Percentiles rank a stretch among this genome's conserved stretches.
These are phyloP conservation scores for Melaleuca quinquenervia DNA, from an alignment of 345 rosid genomes.

Conservation along the genomic window DNA sequence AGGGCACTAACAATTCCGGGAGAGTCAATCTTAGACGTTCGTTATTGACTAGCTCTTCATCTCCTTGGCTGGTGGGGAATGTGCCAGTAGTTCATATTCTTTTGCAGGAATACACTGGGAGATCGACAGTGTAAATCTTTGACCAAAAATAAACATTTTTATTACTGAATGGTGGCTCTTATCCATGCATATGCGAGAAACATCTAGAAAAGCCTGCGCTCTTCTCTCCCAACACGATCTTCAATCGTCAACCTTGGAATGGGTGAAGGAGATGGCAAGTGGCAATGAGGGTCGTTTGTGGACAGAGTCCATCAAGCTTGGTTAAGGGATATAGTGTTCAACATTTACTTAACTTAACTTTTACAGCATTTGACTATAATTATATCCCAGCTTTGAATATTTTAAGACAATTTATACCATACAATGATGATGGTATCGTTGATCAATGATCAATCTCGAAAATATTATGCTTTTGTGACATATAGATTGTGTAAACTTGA, in stretches of 20 bases:
- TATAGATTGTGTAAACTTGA: not conserved
- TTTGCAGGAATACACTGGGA: no score
- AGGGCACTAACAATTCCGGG: not conserved
- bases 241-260: not conserved
- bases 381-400: not conserved
- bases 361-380: not conserved
- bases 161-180: not conserved
- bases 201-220: not conserved
- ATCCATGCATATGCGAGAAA: not conserved
- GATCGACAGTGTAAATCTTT: not conserved
- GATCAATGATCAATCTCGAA: fast-evolving
- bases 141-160: not conserved
- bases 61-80: no score
- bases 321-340: no score
- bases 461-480: fast-evolving
- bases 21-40: not conserved
- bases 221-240: not conserved
- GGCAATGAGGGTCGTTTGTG: not conserved
- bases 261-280: not conserved
- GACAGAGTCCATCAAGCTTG: no score
- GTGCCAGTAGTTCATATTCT: no score
- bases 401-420: not conserved
- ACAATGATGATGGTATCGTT: fast-evolving
- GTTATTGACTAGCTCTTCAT: not conserved
- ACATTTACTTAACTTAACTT: no score